A percentile compares a stretch with the other conserved stretches of the same genome.
Evolutionary conservation across 306 rosid species (phyloP).

Genomic region (Vicia villosa): DNA sequence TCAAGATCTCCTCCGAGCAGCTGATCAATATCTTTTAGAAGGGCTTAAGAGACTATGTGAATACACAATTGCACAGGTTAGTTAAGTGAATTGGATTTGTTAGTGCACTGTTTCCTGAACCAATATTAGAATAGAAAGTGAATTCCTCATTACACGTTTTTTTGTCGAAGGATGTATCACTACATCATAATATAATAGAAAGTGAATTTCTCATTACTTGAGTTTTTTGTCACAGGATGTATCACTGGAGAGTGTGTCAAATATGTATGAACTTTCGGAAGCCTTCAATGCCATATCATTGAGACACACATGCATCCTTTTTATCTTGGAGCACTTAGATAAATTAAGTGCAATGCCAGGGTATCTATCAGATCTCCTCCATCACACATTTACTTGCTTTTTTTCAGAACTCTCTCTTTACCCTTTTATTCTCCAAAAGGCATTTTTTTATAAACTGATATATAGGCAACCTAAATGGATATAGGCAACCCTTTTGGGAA

Average conservation of each 20-base stretch:
- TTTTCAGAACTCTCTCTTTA: slow-evolving; percentile 19
- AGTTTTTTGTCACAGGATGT: slow-evolving; percentile 61
- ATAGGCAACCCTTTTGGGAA: neutral
- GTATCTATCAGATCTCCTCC: slow-evolving; percentile 52
- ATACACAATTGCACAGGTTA: slow-evolving; percentile 92
- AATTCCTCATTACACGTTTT: slow-evolving; percentile 25
- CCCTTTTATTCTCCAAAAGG: neutral
- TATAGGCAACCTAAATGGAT: slow-evolving; percentile 1
- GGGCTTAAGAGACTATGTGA: slow-evolving; percentile 97
- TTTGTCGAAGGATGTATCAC: slow-evolving; percentile 72
- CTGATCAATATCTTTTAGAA: slow-evolving; percentile 98
- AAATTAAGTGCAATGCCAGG: slow-evolving; percentile 85
- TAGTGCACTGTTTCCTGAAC: slow-evolving; percentile 36
- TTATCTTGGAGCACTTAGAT: slow-evolving; percentile 85
- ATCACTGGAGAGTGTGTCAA: slow-evolving; percentile 80
- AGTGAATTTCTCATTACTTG: too few species aligned
- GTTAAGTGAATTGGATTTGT: slow-evolving; percentile 19
- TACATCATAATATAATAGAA: neutral
- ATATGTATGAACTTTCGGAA: slow-evolving; percentile 98
- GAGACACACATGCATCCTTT: slow-evolving; percentile 91
- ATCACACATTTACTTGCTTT: slow-evolving; percentile 4
- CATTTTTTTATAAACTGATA: neutral
- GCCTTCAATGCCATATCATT: slow-evolving; percentile 89
- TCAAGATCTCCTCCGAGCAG: slow-evolving; percentile 98
- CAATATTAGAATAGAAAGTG: slow-evolving; percentile 22